Evolutionary conservation across 2,329 filamentous ascomycete species (phyloP), one percentile per base, ranked within the genome.

Genomic region (Cladosporium sp.): DNA sequence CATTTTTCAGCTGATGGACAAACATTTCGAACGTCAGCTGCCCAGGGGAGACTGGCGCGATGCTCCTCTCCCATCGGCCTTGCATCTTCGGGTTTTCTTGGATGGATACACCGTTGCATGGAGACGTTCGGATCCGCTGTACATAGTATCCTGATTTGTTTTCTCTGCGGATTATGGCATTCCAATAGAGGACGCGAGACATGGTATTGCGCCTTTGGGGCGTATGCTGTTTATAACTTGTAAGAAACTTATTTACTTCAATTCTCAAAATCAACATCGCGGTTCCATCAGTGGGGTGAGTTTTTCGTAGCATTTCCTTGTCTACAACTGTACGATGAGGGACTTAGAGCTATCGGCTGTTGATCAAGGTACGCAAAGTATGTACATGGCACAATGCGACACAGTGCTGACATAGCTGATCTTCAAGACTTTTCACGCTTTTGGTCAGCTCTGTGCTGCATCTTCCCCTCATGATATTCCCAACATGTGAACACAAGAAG

Each of bases 361-460:
- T 53, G 6, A n/a, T 21, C 18, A n/a, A n/a, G 37, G 18, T 21
- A 44, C 37, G 18, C 37, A 44, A 4, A 23, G n/a, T 4, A 21
- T 5, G 40, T 46, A 31, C 26, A 55, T 12, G 18, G 28, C 31
- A 55, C 52, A 21, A 33, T 21, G 52, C 52, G 52, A 55, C 26
- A 55, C 52, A 55, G 16, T 33, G 60, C 60, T 62, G 60, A 62
- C 60, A 62, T 28, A 33, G 46, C 46, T 62, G 60, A 49, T 62
- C 53, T 11, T 29, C 29, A 55, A 55, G 52, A 29, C 31, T 18
- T 18, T 33, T 55, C 29, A 33, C 28, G 3, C 26, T 31, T 55
- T 26, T 55, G 28, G 26, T 55, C 52, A 55, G 52, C 52, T 29
- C 28, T 11, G 28, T 55, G 52, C 28, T 55, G 52, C 52, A 31